A percentile compares a stretch with the other conserved stretches of the same genome.
These are phyloP conservation scores for Rhodamnia rubescens DNA, from an alignment of 345 rosid species.

Conservation along the genomic window DNA sequence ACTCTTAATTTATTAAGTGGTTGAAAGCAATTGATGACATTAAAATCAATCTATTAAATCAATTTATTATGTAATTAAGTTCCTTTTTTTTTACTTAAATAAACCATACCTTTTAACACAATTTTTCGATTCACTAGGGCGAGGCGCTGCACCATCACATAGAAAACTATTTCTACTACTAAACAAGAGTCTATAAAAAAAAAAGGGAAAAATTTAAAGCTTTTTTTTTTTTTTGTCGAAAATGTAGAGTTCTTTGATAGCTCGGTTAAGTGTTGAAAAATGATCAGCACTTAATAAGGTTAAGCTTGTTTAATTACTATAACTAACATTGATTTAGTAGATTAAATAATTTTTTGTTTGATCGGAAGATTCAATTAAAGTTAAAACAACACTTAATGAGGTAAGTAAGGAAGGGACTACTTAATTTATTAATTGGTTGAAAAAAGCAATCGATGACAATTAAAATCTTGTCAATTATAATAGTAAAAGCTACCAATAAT, in stretches of 20 bases:
- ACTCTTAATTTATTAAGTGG: no score
- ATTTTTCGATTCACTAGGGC: no score
- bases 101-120: background rate
- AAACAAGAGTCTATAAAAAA: background rate
- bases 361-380: background rate
- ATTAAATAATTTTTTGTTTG: background rate
- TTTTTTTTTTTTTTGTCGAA: background rate
- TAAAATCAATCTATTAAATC: no score
- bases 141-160: no score
- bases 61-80: no score
- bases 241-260: background rate
- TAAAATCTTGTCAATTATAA: background rate
- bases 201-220: background rate
- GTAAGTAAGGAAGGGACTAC: background rate
- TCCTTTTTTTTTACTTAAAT: background rate
- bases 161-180: no score
- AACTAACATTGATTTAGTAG: background rate
- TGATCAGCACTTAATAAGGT: background rate
- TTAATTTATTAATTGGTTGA: background rate
- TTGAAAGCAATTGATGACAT: no score
- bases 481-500: background rate
- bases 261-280: background rate
- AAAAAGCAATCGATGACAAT: background rate
- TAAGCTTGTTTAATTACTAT: background rate
- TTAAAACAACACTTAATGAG: background rate